These are phyloP conservation scores for Candida sanyaensis DNA, from an alignment of 1,139 yeast genomes.

Conservation along the genomic window DNA sequence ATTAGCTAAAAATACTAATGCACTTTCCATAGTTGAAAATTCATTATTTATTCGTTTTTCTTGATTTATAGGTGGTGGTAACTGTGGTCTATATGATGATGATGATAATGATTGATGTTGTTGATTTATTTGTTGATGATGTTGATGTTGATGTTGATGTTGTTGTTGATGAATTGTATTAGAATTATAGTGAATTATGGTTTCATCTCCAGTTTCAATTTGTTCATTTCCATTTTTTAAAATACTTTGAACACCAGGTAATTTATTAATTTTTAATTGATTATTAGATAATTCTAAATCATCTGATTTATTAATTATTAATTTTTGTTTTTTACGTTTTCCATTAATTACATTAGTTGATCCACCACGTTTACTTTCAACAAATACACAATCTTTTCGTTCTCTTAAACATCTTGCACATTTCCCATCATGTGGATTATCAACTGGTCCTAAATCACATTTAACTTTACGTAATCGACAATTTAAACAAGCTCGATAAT, in stretches of 20 bases:
- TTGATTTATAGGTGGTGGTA: neutral
- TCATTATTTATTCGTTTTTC: conserved; percentile 23
- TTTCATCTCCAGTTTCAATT: neutral
- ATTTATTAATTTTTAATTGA: neutral
- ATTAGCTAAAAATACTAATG: conserved; percentile 69
- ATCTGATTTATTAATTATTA: neutral
- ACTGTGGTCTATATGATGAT: neutral
- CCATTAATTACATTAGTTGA: conserved; percentile 48
- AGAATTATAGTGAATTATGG: neutral
- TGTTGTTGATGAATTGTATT: neutral
- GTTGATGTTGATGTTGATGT: neutral
- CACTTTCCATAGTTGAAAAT: conserved; percentile 60
- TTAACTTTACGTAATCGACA: conserved; percentile 82
- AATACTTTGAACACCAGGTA: conserved; percentile 11
- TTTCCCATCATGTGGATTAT: conserved; percentile 75
- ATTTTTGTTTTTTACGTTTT: conserved; percentile 20
- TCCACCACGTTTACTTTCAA: conserved; percentile 63
- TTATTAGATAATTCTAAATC: neutral
- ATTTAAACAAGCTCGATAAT: conserved; percentile 80
- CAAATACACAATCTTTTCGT: conserved; percentile 77
- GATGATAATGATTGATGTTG: neutral
- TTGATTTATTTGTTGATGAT: neutral
- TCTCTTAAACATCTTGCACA: conserved; percentile 86
- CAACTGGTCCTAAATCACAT: conserved; percentile 80
- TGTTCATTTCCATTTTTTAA: conserved; percentile 1